phyloP scores from a whole-genome alignment of 176 grass and related monocot species.

The Cenchrus americanus region DNA sequence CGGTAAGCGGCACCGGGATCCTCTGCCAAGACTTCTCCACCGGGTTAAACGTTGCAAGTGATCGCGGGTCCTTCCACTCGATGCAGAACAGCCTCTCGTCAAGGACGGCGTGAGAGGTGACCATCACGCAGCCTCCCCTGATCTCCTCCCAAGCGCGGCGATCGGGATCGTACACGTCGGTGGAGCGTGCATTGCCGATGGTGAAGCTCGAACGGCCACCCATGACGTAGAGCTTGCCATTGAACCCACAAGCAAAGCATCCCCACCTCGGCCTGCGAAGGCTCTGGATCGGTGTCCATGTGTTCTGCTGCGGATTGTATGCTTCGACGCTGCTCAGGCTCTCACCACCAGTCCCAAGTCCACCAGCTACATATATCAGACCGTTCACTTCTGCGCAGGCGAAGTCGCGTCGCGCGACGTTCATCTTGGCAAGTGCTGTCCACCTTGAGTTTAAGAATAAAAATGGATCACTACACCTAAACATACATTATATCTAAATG shows the following conservation, averaged over 20 bases:
- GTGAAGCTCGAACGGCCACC: slow-evolving; percentile 85
- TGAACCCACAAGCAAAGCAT: slow-evolving; percentile 56
- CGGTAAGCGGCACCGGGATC: slow-evolving; percentile 51
- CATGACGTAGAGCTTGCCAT: slow-evolving; percentile 61
- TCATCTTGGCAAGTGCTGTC: slow-evolving; percentile 70
- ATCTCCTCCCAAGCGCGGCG: slow-evolving; percentile 53
- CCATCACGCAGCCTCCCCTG: slow-evolving; percentile 88
- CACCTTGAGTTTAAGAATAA: slow-evolving; percentile 57
- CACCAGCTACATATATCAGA: slow-evolving; percentile 68
- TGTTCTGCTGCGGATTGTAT: slow-evolving; percentile 61
- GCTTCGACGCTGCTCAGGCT: slow-evolving; percentile 64
- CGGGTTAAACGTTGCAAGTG: slow-evolving; percentile 52
- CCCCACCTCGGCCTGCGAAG: slow-evolving; percentile 72
- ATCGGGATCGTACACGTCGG: slow-evolving; percentile 59
- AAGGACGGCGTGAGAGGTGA: slow-evolving; percentile 59
- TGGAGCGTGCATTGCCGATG: slow-evolving; percentile 60
- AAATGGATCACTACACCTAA: too few species aligned
- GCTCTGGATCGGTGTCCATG: slow-evolving; percentile 57
- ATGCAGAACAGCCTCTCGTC: slow-evolving; percentile 56
- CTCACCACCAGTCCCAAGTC: slow-evolving; percentile 47
- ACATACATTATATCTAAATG: too few species aligned
- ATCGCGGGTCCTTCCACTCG: slow-evolving; percentile 70
- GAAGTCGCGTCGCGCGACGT: slow-evolving; percentile 62
- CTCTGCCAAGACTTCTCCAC: slow-evolving; percentile 49
- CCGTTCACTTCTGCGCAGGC: slow-evolving; percentile 64